Conservation (phyloP, 192 early-diverging fungal genomes). For the Linnemannia exigua region DNA sequence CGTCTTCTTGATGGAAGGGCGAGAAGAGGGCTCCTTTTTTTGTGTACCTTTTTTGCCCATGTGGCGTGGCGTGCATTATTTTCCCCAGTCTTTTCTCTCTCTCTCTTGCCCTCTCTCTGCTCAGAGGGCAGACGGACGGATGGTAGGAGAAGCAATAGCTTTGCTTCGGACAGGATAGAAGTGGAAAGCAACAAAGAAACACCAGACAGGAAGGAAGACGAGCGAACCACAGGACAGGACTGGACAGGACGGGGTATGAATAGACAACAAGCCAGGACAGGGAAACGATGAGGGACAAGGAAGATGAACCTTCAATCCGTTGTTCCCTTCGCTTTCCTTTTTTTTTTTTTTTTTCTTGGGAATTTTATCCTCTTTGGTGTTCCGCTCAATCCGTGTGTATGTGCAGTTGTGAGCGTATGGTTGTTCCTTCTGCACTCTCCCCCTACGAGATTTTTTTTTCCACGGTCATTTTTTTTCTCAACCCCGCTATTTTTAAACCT, state of each 20-base stretch:
- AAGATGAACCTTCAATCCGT: neutral
- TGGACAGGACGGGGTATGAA: neutral
- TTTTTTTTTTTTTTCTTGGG: neutral
- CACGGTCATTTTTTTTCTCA: slow-evolving; percentile 7
- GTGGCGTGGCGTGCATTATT: neutral
- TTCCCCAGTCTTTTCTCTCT: neutral
- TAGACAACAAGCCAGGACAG: too few relatives aligned
- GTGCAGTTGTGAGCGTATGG: neutral
- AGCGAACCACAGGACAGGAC: neutral
- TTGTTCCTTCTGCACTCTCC: neutral
- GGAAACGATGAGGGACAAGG: too few relatives aligned
- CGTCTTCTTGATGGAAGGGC: neutral
- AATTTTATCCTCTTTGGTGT: too few relatives aligned
- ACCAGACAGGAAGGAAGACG: too few relatives aligned
- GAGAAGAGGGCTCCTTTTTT: neutral
- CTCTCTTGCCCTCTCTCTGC: neutral
- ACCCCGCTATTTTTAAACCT: neutral
- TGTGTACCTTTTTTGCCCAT: neutral
- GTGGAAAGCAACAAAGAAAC: neutral
- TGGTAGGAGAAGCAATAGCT: neutral
- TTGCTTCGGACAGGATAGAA: neutral
- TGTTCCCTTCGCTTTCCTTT: too few relatives aligned
- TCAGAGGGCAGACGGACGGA: neutral
- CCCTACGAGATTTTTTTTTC: neutral
- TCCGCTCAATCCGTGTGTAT: neutral